Evolutionary conservation across 2,329 filamentous ascomycete genomes (phyloP), one percentile per base, ranked within the genome.

Genomic region (Ophiostoma piceae): DNA sequence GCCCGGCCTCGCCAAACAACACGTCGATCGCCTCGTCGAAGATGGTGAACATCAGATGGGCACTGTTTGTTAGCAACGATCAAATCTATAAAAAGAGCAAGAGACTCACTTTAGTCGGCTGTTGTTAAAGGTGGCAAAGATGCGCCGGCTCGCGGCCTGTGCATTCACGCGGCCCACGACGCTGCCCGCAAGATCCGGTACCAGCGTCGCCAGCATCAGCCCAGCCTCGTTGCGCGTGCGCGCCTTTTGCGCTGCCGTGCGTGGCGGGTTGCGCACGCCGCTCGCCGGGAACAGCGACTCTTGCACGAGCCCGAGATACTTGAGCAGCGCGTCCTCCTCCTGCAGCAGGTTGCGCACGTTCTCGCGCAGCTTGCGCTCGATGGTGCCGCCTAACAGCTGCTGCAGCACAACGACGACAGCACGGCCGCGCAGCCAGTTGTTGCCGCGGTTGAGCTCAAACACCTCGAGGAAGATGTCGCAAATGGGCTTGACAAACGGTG

Each of bases 401-500:
- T 99, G 95, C 26, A 99, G 84, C 2, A 99, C 94, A 11, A 99
- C 93, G 4, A 99, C 94, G 1, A 98, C 95, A 0, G 95, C 95
- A 29, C 95, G 89, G 0, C 95, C 96, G 57, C 96, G 91, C 3
- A 99, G 87, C 96, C 95, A 99, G 79, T 96, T 98, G 79, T 96
- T 97, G 57, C 94, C 94, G 72, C 90, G 89, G 78, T 97, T 96
- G 54, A 99, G 85, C 76, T 97, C 94, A 76, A 99, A 99, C 0
- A 93, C 87, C 77, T 99, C 95, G 19, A 99, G 86, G 80, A 99
- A 99, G 71, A 99, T 89, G 78, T 99, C 95, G 79, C 94, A 97
- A 72, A 99, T 97, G 3, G 95, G 96, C 78, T 97, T 99, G 75
- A 99, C 95, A 76, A 99, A 98, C 0, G 95, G 95, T 77, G 68